Conservation (phyloP, 441 rosid species). For the Bruguiera hainesii region DNA sequence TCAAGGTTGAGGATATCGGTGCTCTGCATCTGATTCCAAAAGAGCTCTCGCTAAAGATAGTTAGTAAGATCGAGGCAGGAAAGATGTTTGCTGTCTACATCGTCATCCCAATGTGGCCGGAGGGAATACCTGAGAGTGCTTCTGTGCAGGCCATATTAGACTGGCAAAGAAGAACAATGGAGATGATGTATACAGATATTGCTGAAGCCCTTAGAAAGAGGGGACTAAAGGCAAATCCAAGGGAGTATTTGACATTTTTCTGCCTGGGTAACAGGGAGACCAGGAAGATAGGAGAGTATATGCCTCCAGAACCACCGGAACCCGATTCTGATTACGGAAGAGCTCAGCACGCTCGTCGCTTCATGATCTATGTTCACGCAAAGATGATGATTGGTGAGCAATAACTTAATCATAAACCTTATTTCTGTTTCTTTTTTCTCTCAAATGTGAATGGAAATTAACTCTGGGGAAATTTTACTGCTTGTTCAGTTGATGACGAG, state of each 20-base stretch:
- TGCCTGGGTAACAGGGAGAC: constrained; percentile 91
- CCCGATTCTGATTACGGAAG: constrained; percentile 59
- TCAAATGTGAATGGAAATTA: neutral
- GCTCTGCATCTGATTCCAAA: constrained; percentile 82
- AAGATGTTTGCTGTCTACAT: constrained; percentile 80
- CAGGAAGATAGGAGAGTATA: constrained; percentile 71
- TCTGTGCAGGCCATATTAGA: constrained; percentile 92
- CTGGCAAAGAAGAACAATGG: constrained; percentile 94
- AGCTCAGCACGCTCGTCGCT: constrained; percentile 87
- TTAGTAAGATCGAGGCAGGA: constrained; percentile 74
- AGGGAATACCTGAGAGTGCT: constrained; percentile 88
- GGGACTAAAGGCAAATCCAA: constrained; percentile 58
- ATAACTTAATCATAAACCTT: neutral
- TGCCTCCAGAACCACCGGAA: constrained; percentile 69
- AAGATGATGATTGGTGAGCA: constrained; percentile 91
- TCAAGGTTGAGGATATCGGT: constrained; percentile 67
- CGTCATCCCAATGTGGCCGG: constrained; percentile 99
- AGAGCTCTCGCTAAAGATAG: constrained; percentile 82
- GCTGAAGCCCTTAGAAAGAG: constrained; percentile 55
- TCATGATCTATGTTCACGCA: constrained; percentile 95
- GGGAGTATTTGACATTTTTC: constrained; percentile 81
- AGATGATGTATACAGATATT: constrained; percentile 88
- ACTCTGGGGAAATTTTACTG: neutral
- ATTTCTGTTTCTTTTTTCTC: neutral
- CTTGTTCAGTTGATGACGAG: constrained; percentile 81